Evolutionary conservation across 352 stramenopile genomes (phyloP).

Genomic region (Discostella stelligera): DNA sequence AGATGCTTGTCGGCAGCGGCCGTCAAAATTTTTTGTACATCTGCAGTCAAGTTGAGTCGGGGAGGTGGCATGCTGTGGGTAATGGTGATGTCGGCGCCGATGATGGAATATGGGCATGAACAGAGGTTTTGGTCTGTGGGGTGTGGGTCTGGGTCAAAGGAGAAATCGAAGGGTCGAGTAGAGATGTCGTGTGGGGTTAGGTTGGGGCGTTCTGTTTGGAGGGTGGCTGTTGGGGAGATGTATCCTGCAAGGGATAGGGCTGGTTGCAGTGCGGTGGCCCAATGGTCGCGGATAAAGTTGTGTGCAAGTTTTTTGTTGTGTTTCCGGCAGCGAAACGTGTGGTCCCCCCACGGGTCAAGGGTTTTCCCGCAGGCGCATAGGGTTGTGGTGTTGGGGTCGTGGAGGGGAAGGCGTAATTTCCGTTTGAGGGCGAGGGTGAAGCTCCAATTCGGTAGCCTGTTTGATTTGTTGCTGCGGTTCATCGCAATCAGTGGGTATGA

Average conservation of each 20-base stretch:
- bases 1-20: conserved; percentile 6
- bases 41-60: neutral
- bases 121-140: no score
- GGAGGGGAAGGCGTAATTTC: conserved; percentile 27
- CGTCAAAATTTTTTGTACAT: conserved; percentile 3
- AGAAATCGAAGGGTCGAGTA: neutral
- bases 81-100: neutral
- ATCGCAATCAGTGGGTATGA: conserved; percentile 39
- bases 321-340: conserved; percentile 4
- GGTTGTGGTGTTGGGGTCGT: neutral
- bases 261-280: neutral
- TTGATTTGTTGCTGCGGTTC: neutral
- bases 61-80: neutral
- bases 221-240: neutral
- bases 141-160: neutral
- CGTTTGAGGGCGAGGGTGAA: conserved; percentile 21
- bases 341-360: conserved; percentile 5
- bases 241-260: conserved; percentile 14
- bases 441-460: conserved; percentile 18
- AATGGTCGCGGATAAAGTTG: conserved; percentile 16
- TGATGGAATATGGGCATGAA: neutral
- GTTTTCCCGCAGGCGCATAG: conserved; percentile 9
- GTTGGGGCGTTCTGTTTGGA: neutral
- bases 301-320: conserved; percentile 18
- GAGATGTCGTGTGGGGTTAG: neutral